Evolutionary conservation across 1,139 yeast species (phyloP).

Genomic region (Kurtzmaniella quercitrusa): DNA sequence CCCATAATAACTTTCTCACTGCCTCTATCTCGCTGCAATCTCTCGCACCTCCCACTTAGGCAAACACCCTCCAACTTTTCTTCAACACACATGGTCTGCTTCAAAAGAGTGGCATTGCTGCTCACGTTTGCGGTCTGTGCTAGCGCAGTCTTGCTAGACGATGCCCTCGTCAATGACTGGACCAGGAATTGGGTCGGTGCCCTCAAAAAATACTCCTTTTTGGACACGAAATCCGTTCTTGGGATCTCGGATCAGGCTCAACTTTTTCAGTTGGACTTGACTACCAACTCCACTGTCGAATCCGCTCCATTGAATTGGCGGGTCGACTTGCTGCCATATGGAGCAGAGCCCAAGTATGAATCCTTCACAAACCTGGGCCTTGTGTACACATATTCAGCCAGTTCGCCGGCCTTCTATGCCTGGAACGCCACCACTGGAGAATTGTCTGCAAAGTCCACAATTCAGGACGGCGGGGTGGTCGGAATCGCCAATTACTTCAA

Average conservation of each 20-base stretch:
- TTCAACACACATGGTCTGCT: conserved; percentile 1
- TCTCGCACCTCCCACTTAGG: neutral
- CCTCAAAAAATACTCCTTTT: conserved; percentile 12
- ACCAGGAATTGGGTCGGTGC: conserved; percentile 19
- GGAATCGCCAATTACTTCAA: conserved; percentile 13
- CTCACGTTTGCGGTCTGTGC: conserved; percentile 7
- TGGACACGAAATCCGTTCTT: conserved; percentile 18
- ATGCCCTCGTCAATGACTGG: conserved; percentile 37
- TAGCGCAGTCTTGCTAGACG: conserved; percentile 27
- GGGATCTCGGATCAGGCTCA: conserved; percentile 24
- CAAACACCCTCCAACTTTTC: neutral
- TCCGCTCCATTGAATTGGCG: conserved; percentile 14
- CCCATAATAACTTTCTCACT: neutral
- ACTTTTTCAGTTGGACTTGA: conserved; percentile 20
- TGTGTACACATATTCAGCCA: conserved; percentile 14
- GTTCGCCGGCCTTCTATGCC: conserved; percentile 11
- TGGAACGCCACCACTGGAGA: conserved; percentile 18
- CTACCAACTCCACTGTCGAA: conserved; percentile 4
- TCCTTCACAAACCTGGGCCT: neutral
- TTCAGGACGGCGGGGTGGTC: conserved; percentile 12
- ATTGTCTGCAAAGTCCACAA: conserved; percentile 11
- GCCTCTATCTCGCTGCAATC: neutral
- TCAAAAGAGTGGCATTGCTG: neutral
- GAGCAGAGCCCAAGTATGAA: conserved; percentile 4
- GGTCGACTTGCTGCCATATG: conserved; percentile 14